Base-by-base conservation (phyloP, 331 rosid species). In the Malus hybrid region DNA sequence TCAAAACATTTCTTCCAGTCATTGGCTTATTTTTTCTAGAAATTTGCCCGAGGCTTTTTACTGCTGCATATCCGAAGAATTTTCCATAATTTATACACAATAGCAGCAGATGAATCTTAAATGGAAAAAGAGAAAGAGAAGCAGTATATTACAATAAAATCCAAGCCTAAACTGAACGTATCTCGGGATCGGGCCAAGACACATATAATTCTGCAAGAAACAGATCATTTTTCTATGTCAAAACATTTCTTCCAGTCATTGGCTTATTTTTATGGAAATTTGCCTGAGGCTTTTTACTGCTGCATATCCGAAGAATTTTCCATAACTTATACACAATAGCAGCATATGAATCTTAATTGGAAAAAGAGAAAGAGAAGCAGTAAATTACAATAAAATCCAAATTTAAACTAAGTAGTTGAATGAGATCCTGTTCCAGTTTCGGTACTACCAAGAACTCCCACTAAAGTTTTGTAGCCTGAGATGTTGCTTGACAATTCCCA, bases 401-500 rank as follows among this genome's bases (percentile, higher is more conserved):
- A 11, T 15, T 33, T 9, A 65, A 33, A 65, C 48, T 65, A 65
- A 33, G 7, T 4, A 13, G 56, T 72, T 1, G 36, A 72, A 13
- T 36, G 76, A 24, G 36, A 14, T 15, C 36, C 64, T 56, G 42
- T 71, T 18, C 22, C 33, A 14, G 34, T 55, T 56, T 33, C 54
- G 20, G 54, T 65, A 65, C 65, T 8, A 69, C 73, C 56, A 75
- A 71, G 70, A 75, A 72, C 64, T 54, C 65, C 55, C 66, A 12
- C 67, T 72, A 63, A 73, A 55, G 61, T 71, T 42, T 81, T 52
- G 27, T 50, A 52, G 52, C 72, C 70, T 27, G 77, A 64, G 42
- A 60, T 6, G 29, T 70, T 85, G 74, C 76, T 67, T 31, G 87
- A 83, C 63, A 52, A 78, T 67, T 90, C 96, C 95, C 93, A 88